Base-by-base conservation (phyloP, 1,284 basidiomycete species). In the Heliocybe sulcata region DNA sequence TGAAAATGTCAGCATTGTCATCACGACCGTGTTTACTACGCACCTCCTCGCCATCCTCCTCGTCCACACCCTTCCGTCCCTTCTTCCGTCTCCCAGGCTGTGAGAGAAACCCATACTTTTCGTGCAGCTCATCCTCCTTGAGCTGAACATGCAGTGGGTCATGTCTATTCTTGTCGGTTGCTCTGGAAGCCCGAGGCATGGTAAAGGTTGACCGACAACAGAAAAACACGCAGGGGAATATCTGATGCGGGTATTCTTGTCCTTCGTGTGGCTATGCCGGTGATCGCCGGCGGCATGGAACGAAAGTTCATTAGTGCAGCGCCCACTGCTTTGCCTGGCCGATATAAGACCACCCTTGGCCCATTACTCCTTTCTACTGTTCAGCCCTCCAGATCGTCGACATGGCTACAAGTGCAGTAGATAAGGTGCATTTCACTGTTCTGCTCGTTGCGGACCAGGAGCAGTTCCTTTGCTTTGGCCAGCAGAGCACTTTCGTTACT, bases 111-210 rank as follows among this genome's bases (percentile, higher is more conserved):
- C 93, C 92, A 66, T 92, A 93, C 67, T 87, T 89, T 60, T 79
- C 82, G 19, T 86, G 66, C 0, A 79, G 64, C 63, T 89, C 86
- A 67, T 95, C 93, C 58, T 86, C 84, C 54, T 82, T 77, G 53
- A 96, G 76, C 67, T 94, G 88, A 35, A 87, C 77, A 63, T 88
- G 83, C n/a, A 96, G 80, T 22, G 93, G 92, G 64, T 92, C 91
- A 69, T 92, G 93, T 63, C 92, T 76, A 20, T 76, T 67, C 60
- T 85, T 89, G 54, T 71, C 72, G 16, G 72, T 59, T 3, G 76
- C 59, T 66, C 80, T 85, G 58, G 73, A 67, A 6, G 75, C 70
- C 59, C 85, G 79, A 59, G 88, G 88, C 87, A 90, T 90, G 58
- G 53, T 63, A 35, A 52, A 45, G 54, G 23, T 11, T 29, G 38